A percentile compares a stretch with the other conserved stretches of the same genome.
Evolutionary conservation across 495 filamentous ascomycete species (phyloP).

Genomic region (Penicillium longicatenatum): DNA sequence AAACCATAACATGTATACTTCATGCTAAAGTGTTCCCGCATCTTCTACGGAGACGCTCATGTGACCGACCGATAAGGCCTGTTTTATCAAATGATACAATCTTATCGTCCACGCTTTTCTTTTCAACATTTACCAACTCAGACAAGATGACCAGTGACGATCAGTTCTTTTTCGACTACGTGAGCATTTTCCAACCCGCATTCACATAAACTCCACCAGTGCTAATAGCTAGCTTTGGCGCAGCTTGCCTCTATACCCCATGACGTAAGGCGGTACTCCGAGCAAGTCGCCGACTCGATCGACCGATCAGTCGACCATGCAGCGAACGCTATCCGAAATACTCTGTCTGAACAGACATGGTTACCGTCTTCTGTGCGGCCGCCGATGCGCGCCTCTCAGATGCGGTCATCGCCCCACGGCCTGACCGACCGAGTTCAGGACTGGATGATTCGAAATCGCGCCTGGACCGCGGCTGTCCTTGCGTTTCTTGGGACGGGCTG

Average conservation of each 20-base stretch:
- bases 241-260: conserved; percentile 73
- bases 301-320: conserved; percentile 74
- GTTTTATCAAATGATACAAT: conserved; percentile 18
- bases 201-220: background rate
- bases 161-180: conserved; percentile 53
- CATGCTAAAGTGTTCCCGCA: background rate
- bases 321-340: conserved; percentile 62
- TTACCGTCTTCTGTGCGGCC: conserved; percentile 68
- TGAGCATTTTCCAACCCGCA: conserved; percentile 22
- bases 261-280: conserved; percentile 66
- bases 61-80: conserved; percentile 22
- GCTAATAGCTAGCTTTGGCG: background rate
- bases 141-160: conserved; percentile 53
- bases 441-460: conserved; percentile 71
- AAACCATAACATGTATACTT: too few species aligned
- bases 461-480: conserved; percentile 66
- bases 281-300: conserved; percentile 71
- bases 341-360: conserved; percentile 65
- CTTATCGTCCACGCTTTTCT: conserved; percentile 23
- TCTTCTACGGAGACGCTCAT: conserved; percentile 15
- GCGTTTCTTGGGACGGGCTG: conserved; percentile 67
- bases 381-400: conserved; percentile 46
- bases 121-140: conserved; percentile 15
- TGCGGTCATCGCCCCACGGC: conserved; percentile 39
- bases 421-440: conserved; percentile 45